Evolutionary conservation across 495 filamentous ascomycete genomes (phyloP).

Genomic region (Terfezia claveryi): DNA sequence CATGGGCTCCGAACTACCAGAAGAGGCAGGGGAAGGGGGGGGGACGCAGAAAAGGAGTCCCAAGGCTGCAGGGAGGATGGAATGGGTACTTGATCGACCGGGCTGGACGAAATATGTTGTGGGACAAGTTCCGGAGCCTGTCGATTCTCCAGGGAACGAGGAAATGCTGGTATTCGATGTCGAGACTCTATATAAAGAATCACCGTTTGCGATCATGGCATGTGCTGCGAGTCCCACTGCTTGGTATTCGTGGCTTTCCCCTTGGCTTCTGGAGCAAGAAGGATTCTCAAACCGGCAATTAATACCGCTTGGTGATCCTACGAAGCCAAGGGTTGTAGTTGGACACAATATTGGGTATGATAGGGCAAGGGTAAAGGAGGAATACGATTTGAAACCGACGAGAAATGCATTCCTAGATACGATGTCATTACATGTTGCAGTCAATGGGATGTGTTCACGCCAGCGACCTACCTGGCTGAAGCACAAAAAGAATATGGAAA

Average conservation of each 20-base stretch:
- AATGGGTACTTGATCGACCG: conserved; percentile 23
- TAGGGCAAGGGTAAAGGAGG: conserved; percentile 65
- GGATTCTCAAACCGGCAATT: conserved; percentile 51
- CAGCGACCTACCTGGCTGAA: conserved; percentile 95
- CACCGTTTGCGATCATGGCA: conserved; percentile 84
- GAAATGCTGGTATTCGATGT: conserved; percentile 79
- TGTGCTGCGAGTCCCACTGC: conserved; percentile 67
- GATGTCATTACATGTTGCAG: conserved; percentile 93
- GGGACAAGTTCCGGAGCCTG: conserved; percentile 7
- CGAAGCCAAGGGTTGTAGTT: conserved; percentile 48
- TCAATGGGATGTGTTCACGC: conserved; percentile 96
- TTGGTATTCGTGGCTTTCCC: conserved; percentile 96
- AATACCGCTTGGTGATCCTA: conserved; percentile 61
- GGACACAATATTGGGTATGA: conserved; percentile 97
- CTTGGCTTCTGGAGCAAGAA: conserved; percentile 66
- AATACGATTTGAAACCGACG: conserved; percentile 65
- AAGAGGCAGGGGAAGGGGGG: no score
- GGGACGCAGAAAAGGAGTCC: conserved; percentile 38
- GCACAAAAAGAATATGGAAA: conserved; percentile 67
- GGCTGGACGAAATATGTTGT: conserved; percentile 82
- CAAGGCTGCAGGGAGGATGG: conserved; percentile 8
- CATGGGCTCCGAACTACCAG: no score
- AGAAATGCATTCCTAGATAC: conserved; percentile 84
- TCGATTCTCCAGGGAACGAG: conserved; percentile 50
- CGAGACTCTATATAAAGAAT: conserved; percentile 88